Evolutionary conservation across 495 filamentous ascomycete species (phyloP).

Genomic region (Penicillium atrosanguineum): DNA sequence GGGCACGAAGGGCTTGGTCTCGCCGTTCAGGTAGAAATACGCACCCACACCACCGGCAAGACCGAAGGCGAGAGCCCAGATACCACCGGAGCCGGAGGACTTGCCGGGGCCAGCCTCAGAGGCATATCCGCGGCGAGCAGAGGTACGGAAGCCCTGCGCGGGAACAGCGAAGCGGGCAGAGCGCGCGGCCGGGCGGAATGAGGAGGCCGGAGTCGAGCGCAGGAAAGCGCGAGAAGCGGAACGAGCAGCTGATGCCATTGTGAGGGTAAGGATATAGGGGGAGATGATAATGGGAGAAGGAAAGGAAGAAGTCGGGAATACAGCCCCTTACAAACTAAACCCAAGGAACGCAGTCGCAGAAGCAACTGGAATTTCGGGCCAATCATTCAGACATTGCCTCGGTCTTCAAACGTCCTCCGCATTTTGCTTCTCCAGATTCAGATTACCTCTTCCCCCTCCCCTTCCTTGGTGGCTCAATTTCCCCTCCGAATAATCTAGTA

Average conservation of each 20-base stretch:
- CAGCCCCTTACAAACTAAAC: conserved; percentile 2
- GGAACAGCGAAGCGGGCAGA: conserved; percentile 59
- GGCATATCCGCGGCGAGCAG: conserved; percentile 72
- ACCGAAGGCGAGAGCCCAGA: conserved; percentile 53
- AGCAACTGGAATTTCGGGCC: conserved; percentile 16
- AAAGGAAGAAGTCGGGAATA: conserved; percentile 17
- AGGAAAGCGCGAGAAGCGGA: conserved; percentile 49
- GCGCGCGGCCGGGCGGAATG: conserved; percentile 48
- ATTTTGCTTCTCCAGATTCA: conserved; percentile 9
- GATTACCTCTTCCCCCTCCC: not conserved
- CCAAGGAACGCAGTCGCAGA: conserved; percentile 2
- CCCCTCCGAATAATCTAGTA: not conserved
- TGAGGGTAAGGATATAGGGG: conserved; percentile 17
- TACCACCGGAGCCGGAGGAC: conserved; percentile 42
- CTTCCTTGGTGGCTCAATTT: not conserved
- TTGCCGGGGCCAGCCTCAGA: conserved; percentile 59
- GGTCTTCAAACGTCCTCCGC: conserved; percentile 15
- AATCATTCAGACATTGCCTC: conserved; percentile 23
- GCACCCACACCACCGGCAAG: conserved; percentile 64
- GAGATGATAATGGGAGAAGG: conserved; percentile 4
- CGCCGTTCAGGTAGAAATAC: conserved; percentile 66
- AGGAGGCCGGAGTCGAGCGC: conserved; percentile 47
- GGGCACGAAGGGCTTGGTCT: conserved; percentile 59
- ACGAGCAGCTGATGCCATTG: conserved; percentile 57
- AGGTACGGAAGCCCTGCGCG: conserved; percentile 60